phyloP scores from a whole-genome alignment of 169 alveolate genomes.

The Perkinsus marinus region DNA sequence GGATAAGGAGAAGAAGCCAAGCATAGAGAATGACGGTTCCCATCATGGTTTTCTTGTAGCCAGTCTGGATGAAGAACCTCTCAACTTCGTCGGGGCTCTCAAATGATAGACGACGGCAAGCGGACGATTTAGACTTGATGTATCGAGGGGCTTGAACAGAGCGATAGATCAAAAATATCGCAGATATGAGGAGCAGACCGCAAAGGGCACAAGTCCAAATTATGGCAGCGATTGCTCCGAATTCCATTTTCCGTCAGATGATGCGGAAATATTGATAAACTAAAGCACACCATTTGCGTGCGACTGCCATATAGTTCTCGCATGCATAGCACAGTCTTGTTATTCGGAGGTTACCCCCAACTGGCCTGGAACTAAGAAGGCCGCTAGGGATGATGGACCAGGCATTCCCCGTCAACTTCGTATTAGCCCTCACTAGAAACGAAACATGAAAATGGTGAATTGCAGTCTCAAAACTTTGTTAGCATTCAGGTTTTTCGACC shows the following conservation, averaged over 20 bases:
- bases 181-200: not conserved
- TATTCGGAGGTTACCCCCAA: no score
- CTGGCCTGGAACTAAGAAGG: no score
- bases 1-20: not conserved
- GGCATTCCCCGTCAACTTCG: no score
- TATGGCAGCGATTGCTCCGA: not conserved
- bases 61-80: not conserved
- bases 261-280: no score
- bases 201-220: not conserved
- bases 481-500: no score
- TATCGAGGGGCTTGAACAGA: not conserved
- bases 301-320: no score
- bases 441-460: no score
- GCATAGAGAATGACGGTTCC: not conserved
- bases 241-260: not conserved
- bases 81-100: not conserved
- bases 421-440: no score
- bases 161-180: not conserved
- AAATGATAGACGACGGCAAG: not conserved
- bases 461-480: no score
- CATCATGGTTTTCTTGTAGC: not conserved
- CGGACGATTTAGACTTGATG: not conserved
- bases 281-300: no score
- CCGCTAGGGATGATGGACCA: no score
- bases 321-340: no score